A percentile compares a stretch with the other conserved stretches of the same genome.
phyloP scores from a whole-genome alignment of 2,329 filamentous ascomycete genomes.

The Aspergillus texensis region DNA sequence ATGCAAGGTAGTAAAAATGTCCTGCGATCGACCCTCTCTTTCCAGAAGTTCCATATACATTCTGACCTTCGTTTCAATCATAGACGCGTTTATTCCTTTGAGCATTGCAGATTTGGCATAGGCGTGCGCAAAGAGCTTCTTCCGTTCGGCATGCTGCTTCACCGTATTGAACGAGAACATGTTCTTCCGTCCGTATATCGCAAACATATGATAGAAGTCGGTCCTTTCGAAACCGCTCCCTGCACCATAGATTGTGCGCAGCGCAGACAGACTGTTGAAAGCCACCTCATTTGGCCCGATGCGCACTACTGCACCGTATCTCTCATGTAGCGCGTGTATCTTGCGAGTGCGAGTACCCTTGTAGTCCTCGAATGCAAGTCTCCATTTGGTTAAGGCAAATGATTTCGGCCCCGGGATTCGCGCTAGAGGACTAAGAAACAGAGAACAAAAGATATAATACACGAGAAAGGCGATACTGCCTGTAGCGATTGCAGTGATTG shows the following conservation, averaged over 20 bases:
- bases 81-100: constrained; percentile 29
- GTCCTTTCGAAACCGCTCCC: constrained; percentile 56
- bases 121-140: constrained; percentile 56
- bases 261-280: constrained; percentile 48
- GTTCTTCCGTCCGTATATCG: constrained; percentile 55
- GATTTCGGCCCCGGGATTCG: constrained; percentile 39
- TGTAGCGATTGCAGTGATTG: neutral
- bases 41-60: constrained; percentile 48
- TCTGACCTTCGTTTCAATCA: constrained; percentile 45
- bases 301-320: constrained; percentile 53
- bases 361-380: constrained; percentile 50
- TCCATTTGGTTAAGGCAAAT: constrained; percentile 50
- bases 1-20: constrained; percentile 55
- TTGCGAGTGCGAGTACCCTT: constrained; percentile 45
- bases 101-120: constrained; percentile 57
- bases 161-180: constrained; percentile 54
- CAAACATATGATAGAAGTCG: constrained; percentile 59
- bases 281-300: constrained; percentile 52
- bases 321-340: constrained; percentile 48
- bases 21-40: constrained; percentile 33
- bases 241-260: constrained; percentile 58
- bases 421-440: neutral
- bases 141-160: constrained; percentile 51
- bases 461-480: neutral
- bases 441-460: neutral